A percentile compares a stretch with the other conserved stretches of the same genome.
Conservation (phyloP, 345 rosid species). For the Eucalyptus pauciflora region DNA sequence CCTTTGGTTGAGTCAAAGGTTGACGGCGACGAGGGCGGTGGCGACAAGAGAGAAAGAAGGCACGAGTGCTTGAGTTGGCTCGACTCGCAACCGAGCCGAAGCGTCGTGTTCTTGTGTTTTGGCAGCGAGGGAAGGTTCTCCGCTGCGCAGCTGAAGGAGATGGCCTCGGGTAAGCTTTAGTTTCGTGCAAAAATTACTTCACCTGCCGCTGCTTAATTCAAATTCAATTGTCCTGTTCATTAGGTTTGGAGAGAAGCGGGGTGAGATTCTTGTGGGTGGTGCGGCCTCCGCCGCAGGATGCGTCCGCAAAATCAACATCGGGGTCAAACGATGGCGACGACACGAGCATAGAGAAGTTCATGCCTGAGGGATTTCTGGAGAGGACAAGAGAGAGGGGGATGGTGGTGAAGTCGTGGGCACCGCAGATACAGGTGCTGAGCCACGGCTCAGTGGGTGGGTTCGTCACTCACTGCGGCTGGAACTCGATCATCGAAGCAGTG, state of each 20-base stretch:
- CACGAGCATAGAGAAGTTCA: not conserved
- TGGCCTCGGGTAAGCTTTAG: not conserved
- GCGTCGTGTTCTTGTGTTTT: not conserved
- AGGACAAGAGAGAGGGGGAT: not conserved
- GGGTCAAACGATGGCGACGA: not conserved
- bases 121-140: not conserved
- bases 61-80: not conserved
- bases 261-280: conserved; percentile 1
- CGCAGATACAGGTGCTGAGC: not conserved
- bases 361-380: not conserved
- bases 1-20: not conserved
- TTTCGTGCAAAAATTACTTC: not conserved
- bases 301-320: not conserved
- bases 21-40: not conserved
- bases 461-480: conserved; percentile 2
- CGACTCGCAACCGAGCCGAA: not conserved
- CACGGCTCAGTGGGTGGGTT: not conserved
- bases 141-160: not conserved
- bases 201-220: not conserved
- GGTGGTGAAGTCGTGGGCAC: not conserved
- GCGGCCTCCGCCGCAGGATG: not conserved
- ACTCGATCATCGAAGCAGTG: not conserved
- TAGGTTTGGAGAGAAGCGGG: not conserved
- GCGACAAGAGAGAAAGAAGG: not conserved
- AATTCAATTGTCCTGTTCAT: not conserved